Conservation (phyloP, 2,329 filamentous ascomycete species). For the Aspergillus versicolor region DNA sequence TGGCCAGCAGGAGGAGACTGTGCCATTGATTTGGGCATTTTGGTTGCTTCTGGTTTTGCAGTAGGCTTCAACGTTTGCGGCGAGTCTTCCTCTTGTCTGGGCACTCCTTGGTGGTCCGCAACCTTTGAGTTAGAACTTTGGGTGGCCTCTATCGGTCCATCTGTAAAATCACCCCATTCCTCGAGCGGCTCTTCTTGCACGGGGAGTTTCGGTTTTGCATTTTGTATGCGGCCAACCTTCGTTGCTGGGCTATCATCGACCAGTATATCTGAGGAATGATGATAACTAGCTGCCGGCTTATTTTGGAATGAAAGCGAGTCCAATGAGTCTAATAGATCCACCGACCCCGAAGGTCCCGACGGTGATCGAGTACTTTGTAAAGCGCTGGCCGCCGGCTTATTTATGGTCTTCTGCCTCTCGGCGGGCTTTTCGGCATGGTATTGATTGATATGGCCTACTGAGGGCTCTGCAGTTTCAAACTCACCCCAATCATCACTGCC, state of each 20-base stretch:
- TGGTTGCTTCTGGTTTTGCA: neutral
- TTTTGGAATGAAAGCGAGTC: slow-evolving; percentile 31
- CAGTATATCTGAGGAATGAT: neutral
- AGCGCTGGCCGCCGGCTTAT: neutral
- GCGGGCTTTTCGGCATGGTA: neutral
- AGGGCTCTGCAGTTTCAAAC: slow-evolving; percentile 38
- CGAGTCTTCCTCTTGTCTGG: neutral
- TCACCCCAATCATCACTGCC: slow-evolving; percentile 48
- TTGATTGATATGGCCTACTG: slow-evolving; percentile 8
- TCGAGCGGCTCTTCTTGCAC: slow-evolving; percentile 26
- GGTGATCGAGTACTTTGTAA: neutral
- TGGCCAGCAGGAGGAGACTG: slow-evolving; percentile 11
- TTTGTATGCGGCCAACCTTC: neutral
- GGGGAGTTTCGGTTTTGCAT: slow-evolving; percentile 14
- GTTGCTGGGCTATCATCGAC: neutral
- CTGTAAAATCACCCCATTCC: slow-evolving; percentile 55
- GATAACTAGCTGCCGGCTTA: slow-evolving; percentile 13
- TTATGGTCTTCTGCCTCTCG: neutral
- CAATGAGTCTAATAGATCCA: slow-evolving; percentile 24
- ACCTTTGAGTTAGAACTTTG: slow-evolving; percentile 12
- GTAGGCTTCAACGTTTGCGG: neutral
- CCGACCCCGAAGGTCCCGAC: neutral
- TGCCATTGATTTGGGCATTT: neutral
- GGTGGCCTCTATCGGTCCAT: slow-evolving; percentile 27
- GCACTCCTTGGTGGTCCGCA: neutral